phyloP scores from a whole-genome alignment of 1,139 yeast species.

The Scheffersomyces quercinus region DNA sequence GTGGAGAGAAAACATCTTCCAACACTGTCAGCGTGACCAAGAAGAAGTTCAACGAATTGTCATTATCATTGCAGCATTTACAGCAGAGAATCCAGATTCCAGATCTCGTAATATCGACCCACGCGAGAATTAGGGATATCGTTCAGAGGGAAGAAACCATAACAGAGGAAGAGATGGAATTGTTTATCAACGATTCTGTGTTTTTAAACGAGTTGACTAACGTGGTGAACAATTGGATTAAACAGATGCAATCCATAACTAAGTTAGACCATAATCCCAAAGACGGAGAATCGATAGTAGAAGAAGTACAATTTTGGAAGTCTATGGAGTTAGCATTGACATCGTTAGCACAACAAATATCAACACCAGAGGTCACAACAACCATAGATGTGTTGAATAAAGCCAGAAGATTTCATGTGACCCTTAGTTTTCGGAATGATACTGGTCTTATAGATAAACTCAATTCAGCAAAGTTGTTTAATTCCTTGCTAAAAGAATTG shows the following conservation, averaged over 20 bases:
- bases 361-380: slow-evolving; percentile 52
- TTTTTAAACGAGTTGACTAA: slow-evolving; percentile 68
- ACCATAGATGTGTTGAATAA: slow-evolving; percentile 63
- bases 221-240: slow-evolving; percentile 73
- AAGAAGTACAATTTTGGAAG: slow-evolving; percentile 80
- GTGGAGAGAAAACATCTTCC: background rate
- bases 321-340: slow-evolving; percentile 65
- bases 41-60: slow-evolving; percentile 69
- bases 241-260: slow-evolving; percentile 60
- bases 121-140: slow-evolving; percentile 50
- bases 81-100: slow-evolving; percentile 73
- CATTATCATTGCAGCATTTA: slow-evolving; percentile 65
- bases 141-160: slow-evolving; percentile 21
- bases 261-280: slow-evolving; percentile 50
- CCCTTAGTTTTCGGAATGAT: slow-evolving; percentile 71
- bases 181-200: slow-evolving; percentile 42
- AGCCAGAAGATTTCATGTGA: slow-evolving; percentile 80
- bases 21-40: slow-evolving; percentile 46
- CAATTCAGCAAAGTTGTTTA: slow-evolving; percentile 53
- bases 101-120: slow-evolving; percentile 53
- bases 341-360: slow-evolving; percentile 60
- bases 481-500: slow-evolving; percentile 65
- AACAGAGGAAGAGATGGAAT: slow-evolving; percentile 15
- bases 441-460: slow-evolving; percentile 66
- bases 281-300: slow-evolving; percentile 59